Evolutionary conservation across 345 rosid species (phyloP).

Genomic region (Heritiera littoralis): DNA sequence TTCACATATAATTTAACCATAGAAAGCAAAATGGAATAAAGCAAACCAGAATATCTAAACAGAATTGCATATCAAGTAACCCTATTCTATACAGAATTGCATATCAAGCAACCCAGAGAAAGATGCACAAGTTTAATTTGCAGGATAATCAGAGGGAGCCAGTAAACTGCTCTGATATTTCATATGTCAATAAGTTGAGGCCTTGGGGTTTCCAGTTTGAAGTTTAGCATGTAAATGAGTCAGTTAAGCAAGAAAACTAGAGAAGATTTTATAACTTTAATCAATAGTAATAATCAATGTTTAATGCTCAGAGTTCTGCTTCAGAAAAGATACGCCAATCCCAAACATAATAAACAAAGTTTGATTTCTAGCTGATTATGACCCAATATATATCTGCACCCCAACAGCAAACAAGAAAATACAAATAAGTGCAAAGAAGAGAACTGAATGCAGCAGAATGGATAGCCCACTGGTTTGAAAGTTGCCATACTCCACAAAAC

Average conservation of each 20-base stretch:
- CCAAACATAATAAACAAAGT: not conserved
- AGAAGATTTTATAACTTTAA: no score
- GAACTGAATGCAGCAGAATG: conserved; percentile 66
- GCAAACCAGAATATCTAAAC: not conserved
- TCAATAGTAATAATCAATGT: no score
- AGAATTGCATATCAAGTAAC: not conserved
- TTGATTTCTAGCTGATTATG: not conserved
- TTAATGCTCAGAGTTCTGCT: not conserved
- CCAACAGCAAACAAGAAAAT: conserved; percentile 77
- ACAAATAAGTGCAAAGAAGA: conserved; percentile 75
- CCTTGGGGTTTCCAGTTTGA: no score
- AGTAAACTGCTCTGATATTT: not conserved
- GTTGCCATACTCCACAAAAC: conserved; percentile 73
- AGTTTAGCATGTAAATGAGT: no score
- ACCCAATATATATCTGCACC: conserved; percentile 73
- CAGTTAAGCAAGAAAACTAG: no score
- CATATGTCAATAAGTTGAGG: not conserved
- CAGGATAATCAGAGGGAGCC: not conserved
- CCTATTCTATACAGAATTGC: not conserved
- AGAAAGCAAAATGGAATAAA: conserved; percentile 15
- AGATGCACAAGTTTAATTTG: not conserved
- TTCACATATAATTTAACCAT: not conserved
- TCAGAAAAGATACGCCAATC: not conserved
- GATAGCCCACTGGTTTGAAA: conserved; percentile 89
- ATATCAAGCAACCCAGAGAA: not conserved